Evolutionary conservation across 805 yeast species (phyloP).

Genomic region (Cyberlindnera saturnus): DNA sequence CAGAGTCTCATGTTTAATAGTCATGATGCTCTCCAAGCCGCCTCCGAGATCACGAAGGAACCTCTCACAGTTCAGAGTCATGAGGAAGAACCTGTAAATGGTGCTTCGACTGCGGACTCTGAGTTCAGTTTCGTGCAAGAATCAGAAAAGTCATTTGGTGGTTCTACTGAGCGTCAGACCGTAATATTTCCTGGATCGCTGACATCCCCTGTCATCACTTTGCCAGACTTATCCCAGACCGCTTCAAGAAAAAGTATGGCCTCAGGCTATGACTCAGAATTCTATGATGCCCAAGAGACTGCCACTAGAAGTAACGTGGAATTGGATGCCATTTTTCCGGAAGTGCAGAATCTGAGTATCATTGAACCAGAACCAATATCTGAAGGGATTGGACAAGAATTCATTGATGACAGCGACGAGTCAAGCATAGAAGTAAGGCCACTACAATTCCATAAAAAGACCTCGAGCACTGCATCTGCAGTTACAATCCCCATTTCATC

Average conservation of each 20-base stretch:
- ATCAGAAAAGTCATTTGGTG: no score
- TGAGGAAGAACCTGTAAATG: neutral
- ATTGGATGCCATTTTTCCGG: neutral
- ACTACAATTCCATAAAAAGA: conserved; percentile 19
- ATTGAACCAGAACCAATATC: neutral
- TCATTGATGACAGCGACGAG: neutral
- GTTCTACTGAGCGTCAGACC: no score
- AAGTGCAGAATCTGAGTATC: neutral
- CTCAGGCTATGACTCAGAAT: conserved; percentile 5
- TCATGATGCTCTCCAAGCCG: no score
- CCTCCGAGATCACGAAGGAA: no score
- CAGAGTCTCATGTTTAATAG: no score
- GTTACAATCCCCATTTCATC: conserved; percentile 3
- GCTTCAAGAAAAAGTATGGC: neutral
- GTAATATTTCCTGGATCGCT: no score
- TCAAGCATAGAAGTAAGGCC: conserved; percentile 17
- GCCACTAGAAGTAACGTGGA: conserved; percentile 2
- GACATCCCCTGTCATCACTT: no score
- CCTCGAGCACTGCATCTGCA: conserved; percentile 12
- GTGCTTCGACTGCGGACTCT: neutral
- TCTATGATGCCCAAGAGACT: conserved; percentile 12
- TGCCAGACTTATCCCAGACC: no score
- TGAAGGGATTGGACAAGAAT: neutral
- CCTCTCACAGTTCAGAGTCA: no score
- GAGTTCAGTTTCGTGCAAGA: neutral